Percentiles rank a stretch among this genome's conserved stretches.
Conservation (phyloP, 345 rosid species). For the Lepidium aucheri region DNA sequence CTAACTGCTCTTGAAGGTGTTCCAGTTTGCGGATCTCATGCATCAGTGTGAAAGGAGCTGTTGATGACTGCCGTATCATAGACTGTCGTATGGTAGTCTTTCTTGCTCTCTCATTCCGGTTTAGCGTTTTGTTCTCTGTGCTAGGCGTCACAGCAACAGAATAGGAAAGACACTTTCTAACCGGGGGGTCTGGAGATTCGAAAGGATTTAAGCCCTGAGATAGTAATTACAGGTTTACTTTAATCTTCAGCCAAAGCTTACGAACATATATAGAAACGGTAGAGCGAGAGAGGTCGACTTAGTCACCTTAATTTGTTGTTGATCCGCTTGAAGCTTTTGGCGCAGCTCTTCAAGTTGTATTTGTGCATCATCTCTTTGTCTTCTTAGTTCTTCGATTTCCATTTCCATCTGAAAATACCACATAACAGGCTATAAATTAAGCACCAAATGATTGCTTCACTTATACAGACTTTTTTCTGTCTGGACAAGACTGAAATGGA, state of each 20-base stretch:
- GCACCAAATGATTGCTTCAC: background rate
- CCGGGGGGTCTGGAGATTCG: constrained; percentile 57
- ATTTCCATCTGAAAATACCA: constrained; percentile 69
- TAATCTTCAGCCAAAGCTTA: background rate
- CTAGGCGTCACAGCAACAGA: constrained; percentile 53
- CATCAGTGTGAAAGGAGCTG: constrained; percentile 95
- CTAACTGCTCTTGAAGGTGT: constrained; percentile 96
- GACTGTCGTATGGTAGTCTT: constrained; percentile 69
- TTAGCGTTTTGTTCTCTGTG: constrained; percentile 44
- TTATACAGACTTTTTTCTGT: background rate
- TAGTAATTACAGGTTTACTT: constrained; percentile 12
- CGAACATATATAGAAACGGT: background rate
- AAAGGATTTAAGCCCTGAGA: constrained; percentile 41
- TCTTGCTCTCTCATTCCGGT: constrained; percentile 46
- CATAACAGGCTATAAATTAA: background rate
- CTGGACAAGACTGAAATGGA: background rate
- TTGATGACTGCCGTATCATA: constrained; percentile 87
- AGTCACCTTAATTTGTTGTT: constrained; percentile 32
- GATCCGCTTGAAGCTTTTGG: constrained; percentile 60
- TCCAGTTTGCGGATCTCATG: constrained; percentile 98
- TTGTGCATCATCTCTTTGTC: constrained; percentile 86
- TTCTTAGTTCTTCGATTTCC: constrained; percentile 82
- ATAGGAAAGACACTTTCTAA: constrained; percentile 87
- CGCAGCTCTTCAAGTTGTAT: constrained; percentile 75
- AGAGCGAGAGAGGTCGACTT: background rate